Percentiles rank a stretch among this genome's conserved stretches.
phyloP scores from a whole-genome alignment of 2,329 filamentous ascomycete species.

The Pseudogymnoascus sp. region DNA sequence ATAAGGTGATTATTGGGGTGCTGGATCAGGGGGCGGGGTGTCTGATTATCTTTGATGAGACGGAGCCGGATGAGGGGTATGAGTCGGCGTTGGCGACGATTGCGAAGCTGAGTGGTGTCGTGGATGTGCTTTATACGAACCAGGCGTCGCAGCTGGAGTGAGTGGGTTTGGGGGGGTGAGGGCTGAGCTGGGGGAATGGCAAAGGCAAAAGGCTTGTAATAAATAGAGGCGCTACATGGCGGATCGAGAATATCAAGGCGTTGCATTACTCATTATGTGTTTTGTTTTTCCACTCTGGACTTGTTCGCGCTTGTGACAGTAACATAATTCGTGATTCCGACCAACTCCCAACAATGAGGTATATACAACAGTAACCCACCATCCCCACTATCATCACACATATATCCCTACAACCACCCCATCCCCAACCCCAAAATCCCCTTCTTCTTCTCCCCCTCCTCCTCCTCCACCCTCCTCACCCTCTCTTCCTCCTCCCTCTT shows the following conservation, averaged over 20 bases:
- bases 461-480: no score
- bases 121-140: conserved; percentile 96
- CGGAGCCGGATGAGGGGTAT: conserved; percentile 85
- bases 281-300: no score
- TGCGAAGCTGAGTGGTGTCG: conserved; percentile 93
- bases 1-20: conserved; percentile 97
- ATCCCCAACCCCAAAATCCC: conserved; percentile 4
- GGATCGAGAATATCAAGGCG: conserved; percentile 5
- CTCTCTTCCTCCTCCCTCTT: background rate
- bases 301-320: background rate
- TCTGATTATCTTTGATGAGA: conserved; percentile 94
- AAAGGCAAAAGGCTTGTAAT: conserved; percentile 5
- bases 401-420: background rate
- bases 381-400: background rate
- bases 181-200: background rate
- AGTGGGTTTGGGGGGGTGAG: conserved; percentile 5
- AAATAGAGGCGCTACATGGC: conserved; percentile 9
- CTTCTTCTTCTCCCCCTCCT: background rate
- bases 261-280: background rate
- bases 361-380: background rate
- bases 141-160: conserved; percentile 94
- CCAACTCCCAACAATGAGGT: conserved; percentile 6
- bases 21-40: conserved; percentile 96
- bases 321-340: background rate
- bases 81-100: conserved; percentile 92